Conservation (phyloP, 2,329 filamentous ascomycete species). For the Colletotrichum tropicicola region DNA sequence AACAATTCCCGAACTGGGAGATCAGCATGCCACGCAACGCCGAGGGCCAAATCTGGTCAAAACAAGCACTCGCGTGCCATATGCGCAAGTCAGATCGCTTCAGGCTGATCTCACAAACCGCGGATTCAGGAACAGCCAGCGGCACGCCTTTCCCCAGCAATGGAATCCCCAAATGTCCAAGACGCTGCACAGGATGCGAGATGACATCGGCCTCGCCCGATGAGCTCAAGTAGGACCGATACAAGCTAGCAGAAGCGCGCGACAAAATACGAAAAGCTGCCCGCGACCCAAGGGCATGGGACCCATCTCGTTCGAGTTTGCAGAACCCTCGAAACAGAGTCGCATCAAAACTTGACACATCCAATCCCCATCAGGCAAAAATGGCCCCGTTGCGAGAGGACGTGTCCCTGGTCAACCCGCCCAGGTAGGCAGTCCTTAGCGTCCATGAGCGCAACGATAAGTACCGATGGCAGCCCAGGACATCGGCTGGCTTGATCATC, state of each 20-base stretch:
- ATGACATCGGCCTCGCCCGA: not conserved
- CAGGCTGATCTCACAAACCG: not conserved
- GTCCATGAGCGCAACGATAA: conserved; percentile 13
- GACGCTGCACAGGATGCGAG: not conserved
- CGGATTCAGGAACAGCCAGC: not conserved
- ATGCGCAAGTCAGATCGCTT: not conserved
- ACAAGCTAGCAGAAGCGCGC: not conserved
- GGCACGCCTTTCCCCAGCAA: not conserved
- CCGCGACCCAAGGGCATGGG: conserved; percentile 14
- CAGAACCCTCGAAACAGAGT: conserved; percentile 5
- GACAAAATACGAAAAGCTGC: not conserved
- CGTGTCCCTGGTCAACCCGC: not conserved
- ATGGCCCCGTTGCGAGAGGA: conserved; percentile 2
- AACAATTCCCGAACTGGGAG: not conserved
- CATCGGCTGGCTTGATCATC: not conserved
- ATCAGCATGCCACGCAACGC: not conserved
- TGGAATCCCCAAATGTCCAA: not conserved
- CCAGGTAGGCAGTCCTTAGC: conserved; percentile 23
- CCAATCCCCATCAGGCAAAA: conserved; percentile 21
- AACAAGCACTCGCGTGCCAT: not conserved
- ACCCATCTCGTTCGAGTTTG: conserved; percentile 12
- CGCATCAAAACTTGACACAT: conserved; percentile 23
- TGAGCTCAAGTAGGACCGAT: not conserved
- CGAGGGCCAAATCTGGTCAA: not conserved
- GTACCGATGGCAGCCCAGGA: conserved; percentile 7